Conservation (phyloP, 441 rosid species). For the Gossypium armourianum region DNA sequence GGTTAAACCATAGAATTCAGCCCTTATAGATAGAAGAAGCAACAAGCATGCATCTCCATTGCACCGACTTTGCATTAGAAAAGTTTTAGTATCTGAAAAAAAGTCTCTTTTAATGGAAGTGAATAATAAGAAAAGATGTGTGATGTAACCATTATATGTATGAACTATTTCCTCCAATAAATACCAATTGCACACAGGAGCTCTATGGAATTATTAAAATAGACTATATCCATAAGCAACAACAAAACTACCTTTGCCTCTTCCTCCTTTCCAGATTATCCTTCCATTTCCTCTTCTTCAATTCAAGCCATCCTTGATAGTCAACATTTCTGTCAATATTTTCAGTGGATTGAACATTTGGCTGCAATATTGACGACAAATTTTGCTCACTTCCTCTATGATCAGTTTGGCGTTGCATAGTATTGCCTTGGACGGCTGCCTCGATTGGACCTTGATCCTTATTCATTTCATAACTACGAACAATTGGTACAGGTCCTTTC, state of each 20-base stretch:
- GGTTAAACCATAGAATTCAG: neutral
- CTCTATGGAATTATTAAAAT: neutral
- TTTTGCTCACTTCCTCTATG: slow-evolving; percentile 20
- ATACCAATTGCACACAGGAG: slow-evolving; percentile 3
- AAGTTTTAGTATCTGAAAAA: neutral
- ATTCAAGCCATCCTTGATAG: slow-evolving; percentile 93
- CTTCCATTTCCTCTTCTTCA: slow-evolving; percentile 89
- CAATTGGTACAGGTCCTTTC: slow-evolving; percentile 59
- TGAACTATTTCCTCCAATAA: slow-evolving; percentile 5
- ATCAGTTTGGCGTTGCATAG: slow-evolving; percentile 21
- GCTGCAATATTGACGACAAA: slow-evolving; percentile 26
- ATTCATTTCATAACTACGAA: slow-evolving; percentile 43
- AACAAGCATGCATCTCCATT: neutral
- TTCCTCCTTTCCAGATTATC: slow-evolving; percentile 51
- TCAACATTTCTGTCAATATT: slow-evolving; percentile 61
- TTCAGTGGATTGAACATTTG: slow-evolving; percentile 28
- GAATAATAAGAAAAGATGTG: neutral
- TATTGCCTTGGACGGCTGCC: slow-evolving; percentile 19
- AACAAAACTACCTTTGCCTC: slow-evolving; percentile 51
- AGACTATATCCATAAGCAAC: neutral
- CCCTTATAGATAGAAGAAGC: neutral
- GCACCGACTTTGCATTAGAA: neutral
- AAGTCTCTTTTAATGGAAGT: neutral
- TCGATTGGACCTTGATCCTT: slow-evolving; percentile 28
- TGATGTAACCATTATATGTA: slow-evolving; percentile 7